Evolutionary conservation across 2,329 filamentous ascomycete genomes (phyloP).

Genomic region (Aureobasidium melanogenum): DNA sequence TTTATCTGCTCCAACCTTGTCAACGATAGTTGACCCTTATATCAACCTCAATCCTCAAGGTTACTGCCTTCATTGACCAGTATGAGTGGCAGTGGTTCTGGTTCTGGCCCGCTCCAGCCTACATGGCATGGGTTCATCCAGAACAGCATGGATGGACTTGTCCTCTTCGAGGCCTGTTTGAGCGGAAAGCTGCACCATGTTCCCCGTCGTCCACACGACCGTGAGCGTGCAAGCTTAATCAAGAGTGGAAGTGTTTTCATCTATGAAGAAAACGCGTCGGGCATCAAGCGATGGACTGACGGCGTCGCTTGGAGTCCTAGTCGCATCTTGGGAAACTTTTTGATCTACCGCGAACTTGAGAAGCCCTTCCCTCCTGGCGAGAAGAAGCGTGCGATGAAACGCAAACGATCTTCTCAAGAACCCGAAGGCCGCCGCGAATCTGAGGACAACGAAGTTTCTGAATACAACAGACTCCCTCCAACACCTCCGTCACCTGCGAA

Average conservation of each 20-base stretch:
- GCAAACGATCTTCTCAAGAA: conserved; percentile 45
- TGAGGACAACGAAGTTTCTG: conserved; percentile 21
- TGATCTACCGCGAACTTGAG: conserved; percentile 76
- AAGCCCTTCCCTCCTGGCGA: conserved; percentile 71
- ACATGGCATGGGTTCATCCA: conserved; percentile 32
- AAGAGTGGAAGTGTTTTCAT: conserved; percentile 81
- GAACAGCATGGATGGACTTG: conserved; percentile 56
- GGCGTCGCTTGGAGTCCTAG: conserved; percentile 86
- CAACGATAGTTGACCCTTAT: conserved; percentile 1
- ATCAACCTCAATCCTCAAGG: neutral
- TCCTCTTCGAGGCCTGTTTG: conserved; percentile 73
- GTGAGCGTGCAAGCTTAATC: conserved; percentile 69
- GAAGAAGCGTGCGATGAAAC: conserved; percentile 76
- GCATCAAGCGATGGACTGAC: conserved; percentile 92
- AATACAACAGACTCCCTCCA: conserved; percentile 22
- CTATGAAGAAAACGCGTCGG: conserved; percentile 83
- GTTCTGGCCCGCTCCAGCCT: conserved; percentile 29
- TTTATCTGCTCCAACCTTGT: neutral
- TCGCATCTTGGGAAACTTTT: conserved; percentile 73
- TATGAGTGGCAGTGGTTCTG: conserved; percentile 27
- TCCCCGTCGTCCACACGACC: conserved; percentile 74
- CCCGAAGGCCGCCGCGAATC: conserved; percentile 37
- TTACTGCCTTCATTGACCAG: conserved; percentile 8
- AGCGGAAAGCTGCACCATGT: conserved; percentile 64
- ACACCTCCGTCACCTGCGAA: conserved; percentile 26